Base-by-base conservation (phyloP, 306 rosid species). In the Cercis canadensis region DNA sequence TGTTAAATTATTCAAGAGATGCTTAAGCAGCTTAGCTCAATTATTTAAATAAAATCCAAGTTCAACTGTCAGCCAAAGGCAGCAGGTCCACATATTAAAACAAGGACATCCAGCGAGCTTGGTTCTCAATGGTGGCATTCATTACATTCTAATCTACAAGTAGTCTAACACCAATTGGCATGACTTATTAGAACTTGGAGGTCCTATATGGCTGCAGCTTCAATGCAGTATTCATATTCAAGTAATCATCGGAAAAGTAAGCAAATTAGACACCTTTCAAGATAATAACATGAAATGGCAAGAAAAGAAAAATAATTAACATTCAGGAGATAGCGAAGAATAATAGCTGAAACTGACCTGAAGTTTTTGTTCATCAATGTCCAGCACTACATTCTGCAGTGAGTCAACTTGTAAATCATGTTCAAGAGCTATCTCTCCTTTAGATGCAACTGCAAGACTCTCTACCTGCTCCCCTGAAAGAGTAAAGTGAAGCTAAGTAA, bases 391-490 rank as follows among this genome's bases (percentile, higher is more conserved):
- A 62, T 75, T 67, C 78, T 84, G 85, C 19, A 19, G 73, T 39
- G 75, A 74, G 34, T 39, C 86, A 78, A 55, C 78, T 32, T 82
- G 85, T 76, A 56, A 70, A 78, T 82, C 80, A 63, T 47, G 80
- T 65, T 84, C 92, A 34, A 70, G 66, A 78, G 75, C 43, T 51
- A 75, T 81, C 66, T 86, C 89, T 37, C 69, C 84, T 60, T 59
- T 74, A 79, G 83, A 76, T 75, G 75, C 87, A 76, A 74, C 82
- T 70, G 53, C 81, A 69, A 72, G 62, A 72, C 47, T 46, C 79
- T 84, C 87, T 67, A 68, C 86, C 72, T 56, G 87, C 74, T 81
- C 87, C 68, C 79, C 98, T 89, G 86, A 72, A 65, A 69, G 70
- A 58, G 56, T 17, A 69, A 80, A 8, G 67, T 73, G 72, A 67